Evolutionary conservation across 2,329 filamentous ascomycete genomes (phyloP), one percentile per base, ranked within the genome.

Genomic region (Hymenoscyphus infarciens): DNA sequence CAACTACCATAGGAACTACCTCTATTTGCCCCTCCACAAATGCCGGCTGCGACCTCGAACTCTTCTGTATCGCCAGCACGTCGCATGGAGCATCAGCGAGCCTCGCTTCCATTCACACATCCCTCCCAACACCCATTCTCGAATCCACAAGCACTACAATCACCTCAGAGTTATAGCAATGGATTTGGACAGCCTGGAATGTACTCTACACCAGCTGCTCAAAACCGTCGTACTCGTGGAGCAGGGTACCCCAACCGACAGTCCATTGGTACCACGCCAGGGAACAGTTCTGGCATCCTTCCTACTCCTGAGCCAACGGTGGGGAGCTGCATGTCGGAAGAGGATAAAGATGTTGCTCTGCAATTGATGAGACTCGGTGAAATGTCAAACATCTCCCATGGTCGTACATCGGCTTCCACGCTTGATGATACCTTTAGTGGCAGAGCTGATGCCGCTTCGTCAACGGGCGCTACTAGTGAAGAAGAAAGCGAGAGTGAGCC

Each of bases 251-350:
- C 75, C 42, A 72, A 73, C 25, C 72, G 74, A 58, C 73, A 74
- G 49, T 78, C 77, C 56, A 74, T 74, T 66, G 77, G 75, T 65
- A 73, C 74, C 59, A 77, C 76, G 49, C 74, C 78, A 67, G 77
- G 79, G 67, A 75, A 78, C 57, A 77, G 74, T 57, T 74, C 81
- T 66, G 87, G 87, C 61, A 85, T 96, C 69, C 81, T 97, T 67
- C 93, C 93, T 22, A 99, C 95, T 1, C 95, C 95, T 29, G 95
- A 98, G 71, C 94, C 94, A n/a, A 99, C 95, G 13, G 90, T 98
- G 70, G 91, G 91, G 61, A 98, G 94, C 77, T 96, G 92, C 76
- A 94, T 99, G 76, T 98, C 94, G 15, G 95, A 99, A 74, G 95
- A 99, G 77, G 86, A 88, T 70, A 88, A 88, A 74, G 95, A 99